Evolutionary conservation across 371 early-diverging fungal genomes (phyloP), one percentile per base, ranked within the genome.

Genomic region (Rhizopus sp.): DNA sequence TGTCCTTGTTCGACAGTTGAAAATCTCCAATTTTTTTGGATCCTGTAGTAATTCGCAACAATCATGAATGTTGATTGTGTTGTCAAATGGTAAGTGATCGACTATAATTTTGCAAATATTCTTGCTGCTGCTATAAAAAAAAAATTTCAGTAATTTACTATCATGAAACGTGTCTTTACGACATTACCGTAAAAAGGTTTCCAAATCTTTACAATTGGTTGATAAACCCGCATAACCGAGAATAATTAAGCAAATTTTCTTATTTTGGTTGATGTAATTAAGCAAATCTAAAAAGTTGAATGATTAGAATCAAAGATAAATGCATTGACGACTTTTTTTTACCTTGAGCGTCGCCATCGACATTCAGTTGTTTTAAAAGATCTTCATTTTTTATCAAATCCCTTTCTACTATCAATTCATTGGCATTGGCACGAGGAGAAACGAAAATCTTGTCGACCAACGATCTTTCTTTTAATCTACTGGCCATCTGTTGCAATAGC

Each of bases 361-460:
- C 44, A 52, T 30, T 42, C 53, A 53, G 53, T 53, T 62, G 51
- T 52, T 62, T 40, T 45, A 57, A 41, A 59, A 59, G 30, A 47
- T 45, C 52, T 52, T 51, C 45, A 35, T 56, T 57, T 57, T 57
- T 62, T 62, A 49, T 51, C 53, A 57, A 53, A 57, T 62, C 59
- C 47, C 38, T 52, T 51, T 59, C 48, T 37, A 47, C 47, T 38
- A 53, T 53, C 47, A 50, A 50, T 50, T 57, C 58, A 57, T 57
- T 57, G 50, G 53, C 59, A 52, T 59, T 52, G 46, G 39, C 47
- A 46, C 45, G 40, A 52, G 50, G 37, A 41, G 56, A 57, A 53
- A 57, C 62, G 53, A 57, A 62, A 57, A 62, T 62, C 53, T 51
- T 52, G 49, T 62, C 57, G 50, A 57, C 62, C 34, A 55, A 42